Evolutionary conservation across 805 yeast species (phyloP), one percentile per base, ranked within the genome.

Genomic region (Zygosaccharomyces rouxii): DNA sequence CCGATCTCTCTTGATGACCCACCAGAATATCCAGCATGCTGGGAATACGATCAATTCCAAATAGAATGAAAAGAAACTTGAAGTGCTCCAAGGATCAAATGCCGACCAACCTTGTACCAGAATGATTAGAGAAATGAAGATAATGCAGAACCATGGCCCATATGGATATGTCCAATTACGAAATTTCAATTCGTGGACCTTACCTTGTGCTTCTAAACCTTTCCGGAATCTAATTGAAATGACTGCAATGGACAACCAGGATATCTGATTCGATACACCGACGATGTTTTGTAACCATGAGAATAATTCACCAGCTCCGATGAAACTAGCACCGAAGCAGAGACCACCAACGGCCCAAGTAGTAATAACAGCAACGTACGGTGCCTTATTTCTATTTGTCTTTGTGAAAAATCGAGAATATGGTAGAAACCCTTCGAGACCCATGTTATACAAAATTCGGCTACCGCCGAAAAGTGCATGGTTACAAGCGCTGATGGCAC

Each of bases 311-410:
- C 80, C 81, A 0, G 79, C 75, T 19, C 78, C 78, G 48, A 76
- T 71, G 54, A 76, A 77, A 1, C 82, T 77, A 3, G 83, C 75
- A 1, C 80, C 85, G 56, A 81, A 81, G 59, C 83, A 79, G 40
- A 79, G 65, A 0, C 82, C 83, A 38, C 83, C 79, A 28, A 74
- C 67, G 3, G 74, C 57, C 77, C 81, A 78, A 22, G 84, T 79
- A 26, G 71, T 57, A 2, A 70, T 39, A 1, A 77, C 79, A 0
- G 79, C 77, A 16, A 76, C 75, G 53, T 74, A 75, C 14, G 81
- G 81, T 14, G 72, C 70, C 46, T 72, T 67, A 56, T 60, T 73
- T 19, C 78, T 59, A 54, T 75, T 76, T 14, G 66, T 65, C 46
- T 60, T 56, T 13, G 77, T 70, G 48, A 77, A 71, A 14, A 54